Base-by-base conservation (phyloP, 306 rosid species). In the Cicer arietinum region DNA sequence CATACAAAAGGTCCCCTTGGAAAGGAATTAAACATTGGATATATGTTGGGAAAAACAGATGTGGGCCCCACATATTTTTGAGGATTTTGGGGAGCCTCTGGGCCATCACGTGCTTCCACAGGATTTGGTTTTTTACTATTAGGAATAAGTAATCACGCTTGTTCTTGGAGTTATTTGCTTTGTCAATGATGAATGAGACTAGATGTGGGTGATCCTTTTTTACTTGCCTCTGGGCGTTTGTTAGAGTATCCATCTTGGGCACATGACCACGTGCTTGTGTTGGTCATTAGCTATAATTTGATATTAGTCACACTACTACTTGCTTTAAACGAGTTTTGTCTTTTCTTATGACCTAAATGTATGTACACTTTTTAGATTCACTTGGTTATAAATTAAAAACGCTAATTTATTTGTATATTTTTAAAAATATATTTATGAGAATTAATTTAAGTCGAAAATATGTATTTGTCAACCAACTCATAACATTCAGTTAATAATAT, bases 1-100 rank as follows among this genome's bases (percentile, higher is more conserved):
- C 35, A 40, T 20, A 5, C 44, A 43, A 66, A 30, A 18, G 57
- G 71, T n/a, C 52, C 53, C 53, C 48, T 18, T 51, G 0, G 20
- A n/a, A 37, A 3, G 22, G 50, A 63, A 10, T 22, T 46, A 6
- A 54, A 56, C 18, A 40, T 40, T 47, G 75, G 43, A 61, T 50
- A 64, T 75, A 54, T 53, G 42, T 8, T 4, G 18, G 18, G 67
- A 7, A 42, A 16, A 44, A 16, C 9, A 10, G n/a, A 2, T 3
- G 47, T 83, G 82, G 84, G 70, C 51, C 86, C 66, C 75, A 69
- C 10, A 45, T 53, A 17, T 11, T 7, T 35, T 8, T 46, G 46
- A 37, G 10, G 45, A 13, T 57, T 57, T 64, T 17, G 63, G 79
- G 63, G 79, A 51, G 47, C 50, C 44, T 59, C 12, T 74, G 67